These are phyloP conservation scores for Pythium oligandrum DNA, from an alignment of 352 stramenopile genomes.

Conservation along the genomic window DNA sequence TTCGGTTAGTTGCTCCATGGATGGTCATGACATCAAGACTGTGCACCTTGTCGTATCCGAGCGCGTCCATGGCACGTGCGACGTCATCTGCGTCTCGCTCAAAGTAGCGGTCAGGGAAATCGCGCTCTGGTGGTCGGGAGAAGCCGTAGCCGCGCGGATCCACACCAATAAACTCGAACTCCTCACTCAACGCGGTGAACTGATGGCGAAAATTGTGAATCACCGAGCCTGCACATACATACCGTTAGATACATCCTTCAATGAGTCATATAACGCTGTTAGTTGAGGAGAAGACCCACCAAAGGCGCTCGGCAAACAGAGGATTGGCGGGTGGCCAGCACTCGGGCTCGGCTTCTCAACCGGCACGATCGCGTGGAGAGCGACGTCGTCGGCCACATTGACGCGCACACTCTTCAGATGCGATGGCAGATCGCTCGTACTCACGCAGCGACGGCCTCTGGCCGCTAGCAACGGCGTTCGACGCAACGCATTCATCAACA, in stretches of 20 bases:
- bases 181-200: constrained; percentile 37
- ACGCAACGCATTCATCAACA: constrained; percentile 2
- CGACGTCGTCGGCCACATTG: constrained; percentile 24
- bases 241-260: too few relatives aligned
- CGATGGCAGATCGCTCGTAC: constrained; percentile 1
- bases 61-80: constrained; percentile 42
- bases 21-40: not conserved
- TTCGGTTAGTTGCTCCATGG: not conserved
- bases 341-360: constrained; percentile 5
- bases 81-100: constrained; percentile 74
- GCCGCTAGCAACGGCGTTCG: not conserved
- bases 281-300: constrained; percentile 20
- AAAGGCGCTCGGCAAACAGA: constrained; percentile 70
- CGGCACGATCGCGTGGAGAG: constrained; percentile 46
- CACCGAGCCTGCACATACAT: constrained; percentile 29
- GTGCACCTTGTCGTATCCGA: constrained; percentile 50
- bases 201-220: constrained; percentile 58
- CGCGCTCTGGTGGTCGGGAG: constrained; percentile 34
- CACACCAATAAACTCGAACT: constrained; percentile 64
- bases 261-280: too few relatives aligned
- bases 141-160: constrained; percentile 54
- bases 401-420: constrained; percentile 33
- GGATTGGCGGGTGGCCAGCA: constrained; percentile 25
- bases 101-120: constrained; percentile 53
- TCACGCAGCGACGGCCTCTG: not conserved